Conservation (phyloP, 2,329 filamentous ascomycete species). For the Chrysosporium queenslandicum region DNA sequence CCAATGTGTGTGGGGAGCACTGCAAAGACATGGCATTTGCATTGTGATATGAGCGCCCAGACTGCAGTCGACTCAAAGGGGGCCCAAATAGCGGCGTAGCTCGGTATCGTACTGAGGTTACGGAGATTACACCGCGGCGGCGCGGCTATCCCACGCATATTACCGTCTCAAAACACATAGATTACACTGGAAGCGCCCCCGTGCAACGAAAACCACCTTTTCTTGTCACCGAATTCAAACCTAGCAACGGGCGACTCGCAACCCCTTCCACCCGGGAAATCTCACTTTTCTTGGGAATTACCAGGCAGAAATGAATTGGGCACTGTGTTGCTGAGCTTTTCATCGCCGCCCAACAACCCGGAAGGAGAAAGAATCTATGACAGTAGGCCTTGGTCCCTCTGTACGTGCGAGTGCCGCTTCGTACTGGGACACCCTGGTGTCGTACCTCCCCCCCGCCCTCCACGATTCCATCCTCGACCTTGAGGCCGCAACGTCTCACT, state of each 20-base stretch:
- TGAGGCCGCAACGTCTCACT: not conserved
- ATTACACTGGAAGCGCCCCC: not conserved
- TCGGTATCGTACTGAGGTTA: too few species aligned
- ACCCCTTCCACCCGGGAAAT: not conserved
- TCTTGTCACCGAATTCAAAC: slow-evolving; percentile 4
- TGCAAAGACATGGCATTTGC: not conserved
- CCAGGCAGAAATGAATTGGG: not conserved
- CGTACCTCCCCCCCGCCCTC: slow-evolving; percentile 18
- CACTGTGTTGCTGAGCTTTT: not conserved
- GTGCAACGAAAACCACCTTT: not conserved
- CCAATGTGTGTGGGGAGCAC: not conserved
- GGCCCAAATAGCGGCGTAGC: too few species aligned
- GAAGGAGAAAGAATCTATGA: slow-evolving; percentile 25
- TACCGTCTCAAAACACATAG: too few species aligned
- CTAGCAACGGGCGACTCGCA: not conserved
- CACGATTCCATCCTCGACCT: slow-evolving; percentile 16
- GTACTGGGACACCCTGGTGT: slow-evolving; percentile 30
- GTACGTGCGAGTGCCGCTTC: slow-evolving; percentile 34
- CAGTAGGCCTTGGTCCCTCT: slow-evolving; percentile 31
- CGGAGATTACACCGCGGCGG: not conserved
- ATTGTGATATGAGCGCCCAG: too few species aligned
- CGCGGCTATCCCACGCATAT: not conserved
- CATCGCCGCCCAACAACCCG: too few species aligned
- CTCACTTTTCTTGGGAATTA: not conserved
- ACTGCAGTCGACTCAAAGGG: too few species aligned